A percentile compares a stretch with the other conserved stretches of the same genome.
These are phyloP conservation scores for Fraxinus sp. DNA, from an alignment of 305 asterid species.

Conservation along the genomic window DNA sequence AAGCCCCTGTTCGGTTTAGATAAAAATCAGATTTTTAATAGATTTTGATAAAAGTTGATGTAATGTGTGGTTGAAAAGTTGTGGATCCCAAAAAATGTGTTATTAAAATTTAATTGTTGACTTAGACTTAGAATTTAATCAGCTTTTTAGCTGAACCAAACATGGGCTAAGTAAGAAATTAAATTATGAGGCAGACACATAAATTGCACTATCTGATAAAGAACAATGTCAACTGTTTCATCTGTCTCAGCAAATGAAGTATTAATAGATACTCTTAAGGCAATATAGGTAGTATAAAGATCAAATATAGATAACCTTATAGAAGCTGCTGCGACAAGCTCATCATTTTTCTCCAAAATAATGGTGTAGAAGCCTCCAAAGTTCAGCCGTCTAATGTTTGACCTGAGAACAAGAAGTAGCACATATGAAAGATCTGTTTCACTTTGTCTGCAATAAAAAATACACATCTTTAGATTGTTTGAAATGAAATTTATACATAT, in stretches of 20 bases:
- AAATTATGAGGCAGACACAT: constrained; percentile 15
- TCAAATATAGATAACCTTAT: constrained; percentile 57
- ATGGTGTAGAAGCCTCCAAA: constrained; percentile 71
- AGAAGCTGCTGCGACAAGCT: constrained; percentile 76
- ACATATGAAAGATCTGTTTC: constrained; percentile 19
- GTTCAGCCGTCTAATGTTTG: constrained; percentile 85
- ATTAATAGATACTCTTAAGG: not conserved
- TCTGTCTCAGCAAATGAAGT: not conserved
- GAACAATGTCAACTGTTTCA: constrained; percentile 7
- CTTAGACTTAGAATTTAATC: not conserved
- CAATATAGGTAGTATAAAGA: constrained; percentile 8
- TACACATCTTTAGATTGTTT: not conserved
- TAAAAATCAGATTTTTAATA: too few species aligned
- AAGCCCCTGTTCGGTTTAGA: not conserved
- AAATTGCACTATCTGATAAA: constrained; percentile 14
- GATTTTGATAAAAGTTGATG: not conserved
- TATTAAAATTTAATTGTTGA: too few species aligned
- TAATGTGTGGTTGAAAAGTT: not conserved
- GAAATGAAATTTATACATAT: not conserved
- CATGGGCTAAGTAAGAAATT: not conserved
- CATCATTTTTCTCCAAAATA: constrained; percentile 81
- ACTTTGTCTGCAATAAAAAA: constrained; percentile 5
- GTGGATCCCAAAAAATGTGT: not conserved
- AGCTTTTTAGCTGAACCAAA: not conserved
- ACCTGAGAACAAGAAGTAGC: constrained; percentile 45